These are phyloP conservation scores for Sarcodon aspratus DNA, from an alignment of 768 basidiomycete species.

Conservation along the genomic window DNA sequence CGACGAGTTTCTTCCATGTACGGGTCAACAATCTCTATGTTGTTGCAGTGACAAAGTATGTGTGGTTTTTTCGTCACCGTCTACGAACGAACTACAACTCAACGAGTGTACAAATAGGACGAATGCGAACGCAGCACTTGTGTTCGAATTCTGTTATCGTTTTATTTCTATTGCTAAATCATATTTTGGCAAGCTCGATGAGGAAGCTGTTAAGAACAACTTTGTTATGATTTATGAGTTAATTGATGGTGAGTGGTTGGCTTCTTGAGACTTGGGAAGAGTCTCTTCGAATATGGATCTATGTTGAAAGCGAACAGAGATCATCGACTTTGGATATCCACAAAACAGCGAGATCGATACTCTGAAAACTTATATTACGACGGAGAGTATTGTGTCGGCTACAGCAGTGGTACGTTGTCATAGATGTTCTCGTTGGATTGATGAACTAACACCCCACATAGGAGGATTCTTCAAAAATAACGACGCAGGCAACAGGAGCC, in stretches of 20 bases:
- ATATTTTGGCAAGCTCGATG: slow-evolving; percentile 98
- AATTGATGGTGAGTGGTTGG: slow-evolving; percentile 68
- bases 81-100: background rate
- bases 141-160: slow-evolving; percentile 96
- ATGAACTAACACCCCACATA: slow-evolving; percentile 18
- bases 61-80: slow-evolving; percentile 1
- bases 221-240: slow-evolving; percentile 98
- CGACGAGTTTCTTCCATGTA: slow-evolving; percentile 98
- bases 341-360: slow-evolving; percentile 99
- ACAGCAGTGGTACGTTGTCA: slow-evolving; percentile 57
- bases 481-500: slow-evolving; percentile 91
- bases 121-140: slow-evolving; percentile 94
- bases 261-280: background rate
- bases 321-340: slow-evolving; percentile 97
- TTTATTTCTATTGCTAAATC: slow-evolving; percentile 91
- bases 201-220: slow-evolving; percentile 98
- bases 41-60: slow-evolving; percentile 90
- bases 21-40: slow-evolving; percentile 92
- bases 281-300: background rate
- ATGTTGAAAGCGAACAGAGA: slow-evolving; percentile 41
- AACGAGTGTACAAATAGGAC: slow-evolving; percentile 35
- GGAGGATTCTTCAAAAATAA: slow-evolving; percentile 98
- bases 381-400: slow-evolving; percentile 88
- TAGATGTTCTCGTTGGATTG: background rate
- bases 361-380: slow-evolving; percentile 95